These are phyloP conservation scores for Aspergillus leporis DNA, from an alignment of 495 filamentous ascomycete genomes.

Conservation along the genomic window DNA sequence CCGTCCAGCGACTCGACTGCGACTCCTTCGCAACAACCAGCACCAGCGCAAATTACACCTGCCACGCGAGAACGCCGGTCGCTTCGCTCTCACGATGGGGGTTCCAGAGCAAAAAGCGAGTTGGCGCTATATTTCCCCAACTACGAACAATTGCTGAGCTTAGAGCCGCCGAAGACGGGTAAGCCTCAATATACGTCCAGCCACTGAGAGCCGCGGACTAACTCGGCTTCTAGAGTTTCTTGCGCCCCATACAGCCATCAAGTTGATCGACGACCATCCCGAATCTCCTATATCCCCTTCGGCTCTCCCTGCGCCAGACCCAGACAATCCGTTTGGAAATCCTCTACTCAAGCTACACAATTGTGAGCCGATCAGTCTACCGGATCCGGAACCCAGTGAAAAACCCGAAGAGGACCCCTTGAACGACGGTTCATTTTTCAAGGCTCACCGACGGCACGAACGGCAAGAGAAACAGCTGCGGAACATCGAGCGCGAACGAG, in stretches of 20 bases:
- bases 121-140: slow-evolving; percentile 84
- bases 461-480: slow-evolving; percentile 89
- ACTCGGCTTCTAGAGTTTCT: slow-evolving; percentile 39
- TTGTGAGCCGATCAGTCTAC: slow-evolving; percentile 35
- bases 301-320: slow-evolving; percentile 17
- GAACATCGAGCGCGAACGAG: slow-evolving; percentile 88
- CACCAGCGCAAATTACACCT: slow-evolving; percentile 7
- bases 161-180: slow-evolving; percentile 76
- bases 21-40: background rate
- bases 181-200: slow-evolving; percentile 23
- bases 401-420: slow-evolving; percentile 68
- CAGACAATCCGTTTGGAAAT: slow-evolving; percentile 37
- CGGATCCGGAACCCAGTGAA: slow-evolving; percentile 16
- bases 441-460: slow-evolving; percentile 74
- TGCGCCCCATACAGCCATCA: slow-evolving; percentile 43
- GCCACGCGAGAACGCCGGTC: slow-evolving; percentile 40
- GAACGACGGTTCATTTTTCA: slow-evolving; percentile 64
- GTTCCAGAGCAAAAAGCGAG: slow-evolving; percentile 77
- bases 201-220: background rate
- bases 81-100: slow-evolving; percentile 51
- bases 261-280: slow-evolving; percentile 46
- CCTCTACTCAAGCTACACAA: slow-evolving; percentile 40
- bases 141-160: slow-evolving; percentile 86
- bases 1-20: background rate
- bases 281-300: slow-evolving; percentile 25